phyloP scores from a whole-genome alignment of 2,329 filamentous ascomycete genomes.

The Hymenoscyphus occultus region DNA sequence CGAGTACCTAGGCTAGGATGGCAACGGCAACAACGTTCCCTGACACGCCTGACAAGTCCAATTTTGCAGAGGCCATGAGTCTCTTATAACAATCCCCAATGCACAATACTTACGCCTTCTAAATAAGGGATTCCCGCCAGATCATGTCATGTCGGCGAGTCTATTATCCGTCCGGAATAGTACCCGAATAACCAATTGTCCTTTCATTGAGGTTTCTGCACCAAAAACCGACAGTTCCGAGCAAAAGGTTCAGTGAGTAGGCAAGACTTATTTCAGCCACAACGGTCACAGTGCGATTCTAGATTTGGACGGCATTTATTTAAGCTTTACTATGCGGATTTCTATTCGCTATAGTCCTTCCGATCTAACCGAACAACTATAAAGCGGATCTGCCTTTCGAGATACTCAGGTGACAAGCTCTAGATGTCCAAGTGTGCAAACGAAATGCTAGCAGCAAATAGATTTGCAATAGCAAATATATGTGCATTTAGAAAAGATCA shows the following conservation, averaged over 20 bases:
- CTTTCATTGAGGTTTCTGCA: neutral
- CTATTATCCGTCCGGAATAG: neutral
- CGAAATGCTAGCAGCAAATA: neutral
- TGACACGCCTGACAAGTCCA: neutral
- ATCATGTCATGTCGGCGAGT: neutral
- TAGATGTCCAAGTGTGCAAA: neutral
- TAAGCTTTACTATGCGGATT: neutral
- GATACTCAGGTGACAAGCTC: neutral
- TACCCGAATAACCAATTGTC: neutral
- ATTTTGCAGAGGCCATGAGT: too few relatives aligned
- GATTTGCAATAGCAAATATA: neutral
- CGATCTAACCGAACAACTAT: neutral
- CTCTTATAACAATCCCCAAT: too few relatives aligned
- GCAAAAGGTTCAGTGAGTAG: neutral
- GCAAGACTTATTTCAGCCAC: neutral
- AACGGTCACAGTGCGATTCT: neutral
- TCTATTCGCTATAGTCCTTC: neutral
- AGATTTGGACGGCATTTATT: neutral
- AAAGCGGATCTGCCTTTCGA: neutral
- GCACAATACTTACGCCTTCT: too few relatives aligned
- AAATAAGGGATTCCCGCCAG: neutral
- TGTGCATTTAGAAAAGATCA: slow-evolving; percentile 65
- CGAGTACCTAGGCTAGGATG: too few relatives aligned
- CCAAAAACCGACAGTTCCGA: neutral
- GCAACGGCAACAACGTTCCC: neutral